Evolutionary conservation across 805 yeast species (phyloP).

Genomic region (Sungouiozyma intestinalis): DNA sequence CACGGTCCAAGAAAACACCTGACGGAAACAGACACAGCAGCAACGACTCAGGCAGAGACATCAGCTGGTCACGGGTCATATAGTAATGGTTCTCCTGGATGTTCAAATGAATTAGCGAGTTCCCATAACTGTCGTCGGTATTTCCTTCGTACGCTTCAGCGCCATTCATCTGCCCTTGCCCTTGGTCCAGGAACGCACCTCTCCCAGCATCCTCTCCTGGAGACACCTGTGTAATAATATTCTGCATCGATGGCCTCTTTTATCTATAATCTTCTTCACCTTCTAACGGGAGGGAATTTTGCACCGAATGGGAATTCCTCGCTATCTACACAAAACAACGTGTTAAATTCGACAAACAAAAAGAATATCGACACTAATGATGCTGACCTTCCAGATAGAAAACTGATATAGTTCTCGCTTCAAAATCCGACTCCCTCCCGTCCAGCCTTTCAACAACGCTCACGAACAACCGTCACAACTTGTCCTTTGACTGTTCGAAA

Average conservation of each 20-base stretch:
- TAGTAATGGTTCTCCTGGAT: constrained; percentile 66
- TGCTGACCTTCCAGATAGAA: too few relatives aligned
- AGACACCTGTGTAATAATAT: constrained; percentile 64
- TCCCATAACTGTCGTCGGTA: constrained; percentile 30
- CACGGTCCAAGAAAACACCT: constrained; percentile 72
- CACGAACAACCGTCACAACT: too few relatives aligned
- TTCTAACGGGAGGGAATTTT: neutral
- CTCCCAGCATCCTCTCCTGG: constrained; percentile 26
- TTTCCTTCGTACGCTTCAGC: constrained; percentile 3
- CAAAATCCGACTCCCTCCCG: too few relatives aligned
- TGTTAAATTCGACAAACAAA: too few relatives aligned
- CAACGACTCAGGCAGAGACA: constrained; percentile 86
- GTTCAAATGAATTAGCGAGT: constrained; percentile 63
- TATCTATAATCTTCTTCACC: neutral
- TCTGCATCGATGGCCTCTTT: constrained; percentile 13
- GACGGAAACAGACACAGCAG: constrained; percentile 80
- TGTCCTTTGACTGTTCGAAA: too few relatives aligned
- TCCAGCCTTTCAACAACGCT: too few relatives aligned
- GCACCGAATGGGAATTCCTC: too few relatives aligned
- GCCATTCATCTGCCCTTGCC: constrained; percentile 2
- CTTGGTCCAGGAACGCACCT: constrained; percentile 2
- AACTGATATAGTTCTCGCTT: too few relatives aligned
- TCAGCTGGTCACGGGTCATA: constrained; percentile 77
- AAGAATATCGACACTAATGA: too few relatives aligned
- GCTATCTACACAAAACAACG: too few relatives aligned